A percentile compares a stretch with the other conserved stretches of the same genome.
phyloP scores from a whole-genome alignment of 1,284 basidiomycete species.

The Paramarasmius palmivorus region DNA sequence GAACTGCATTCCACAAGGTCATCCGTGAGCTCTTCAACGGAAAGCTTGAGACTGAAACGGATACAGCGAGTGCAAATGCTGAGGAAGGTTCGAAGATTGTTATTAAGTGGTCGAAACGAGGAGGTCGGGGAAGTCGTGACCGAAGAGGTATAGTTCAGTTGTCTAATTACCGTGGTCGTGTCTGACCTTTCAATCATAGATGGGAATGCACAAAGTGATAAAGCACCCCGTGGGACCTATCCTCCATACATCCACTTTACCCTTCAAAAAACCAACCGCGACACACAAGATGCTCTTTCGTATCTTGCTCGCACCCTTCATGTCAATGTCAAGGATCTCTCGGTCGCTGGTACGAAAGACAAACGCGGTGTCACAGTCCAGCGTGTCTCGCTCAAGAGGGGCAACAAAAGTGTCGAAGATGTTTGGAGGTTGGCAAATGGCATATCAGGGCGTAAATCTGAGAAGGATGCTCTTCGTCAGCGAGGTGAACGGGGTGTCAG shows the following conservation, averaged over 20 bases:
- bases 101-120: slow-evolving; percentile 70
- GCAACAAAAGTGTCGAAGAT: slow-evolving; percentile 78
- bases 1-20: slow-evolving; percentile 81
- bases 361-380: slow-evolving; percentile 97
- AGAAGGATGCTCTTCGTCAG: slow-evolving; percentile 59
- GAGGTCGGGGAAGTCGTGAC: slow-evolving; percentile 43
- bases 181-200: not conserved
- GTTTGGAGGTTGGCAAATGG: slow-evolving; percentile 84
- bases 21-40: slow-evolving; percentile 83
- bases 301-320: slow-evolving; percentile 79
- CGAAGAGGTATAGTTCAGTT: slow-evolving; percentile 41
- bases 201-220: slow-evolving; percentile 8
- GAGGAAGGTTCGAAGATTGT: slow-evolving; percentile 71
- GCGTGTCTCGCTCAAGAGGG: slow-evolving; percentile 82
- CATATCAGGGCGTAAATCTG: slow-evolving; percentile 56
- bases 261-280: slow-evolving; percentile 96
- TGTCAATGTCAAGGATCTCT: slow-evolving; percentile 76
- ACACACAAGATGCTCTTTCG: slow-evolving; percentile 92
- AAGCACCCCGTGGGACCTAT: slow-evolving; percentile 54
- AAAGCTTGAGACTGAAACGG: slow-evolving; percentile 82
- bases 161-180: slow-evolving; percentile 1
- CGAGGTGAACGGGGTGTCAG: slow-evolving; percentile 90
- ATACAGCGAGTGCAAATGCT: slow-evolving; percentile 45
- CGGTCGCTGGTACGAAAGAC: slow-evolving; percentile 96
- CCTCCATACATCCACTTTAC: slow-evolving; percentile 96